Conservation (phyloP, 2,329 filamentous ascomycete genomes). For the Fusarium sp. region DNA sequence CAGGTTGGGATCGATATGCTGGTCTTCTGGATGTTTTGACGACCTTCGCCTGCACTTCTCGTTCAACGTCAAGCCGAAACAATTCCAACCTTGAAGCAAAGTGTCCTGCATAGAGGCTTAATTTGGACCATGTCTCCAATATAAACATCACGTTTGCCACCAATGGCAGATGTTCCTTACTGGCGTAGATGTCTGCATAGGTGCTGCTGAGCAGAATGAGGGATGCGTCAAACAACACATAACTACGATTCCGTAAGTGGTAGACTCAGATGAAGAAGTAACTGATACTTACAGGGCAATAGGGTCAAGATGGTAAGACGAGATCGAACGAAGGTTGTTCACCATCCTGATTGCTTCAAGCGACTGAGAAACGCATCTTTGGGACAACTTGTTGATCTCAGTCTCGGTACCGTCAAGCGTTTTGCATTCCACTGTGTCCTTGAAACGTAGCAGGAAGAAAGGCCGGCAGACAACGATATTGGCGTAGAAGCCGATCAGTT, state of each 20-base stretch:
- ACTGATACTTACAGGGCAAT: constrained; percentile 66
- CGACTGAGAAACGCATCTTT: constrained; percentile 51
- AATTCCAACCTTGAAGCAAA: constrained; percentile 64
- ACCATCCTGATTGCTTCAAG: constrained; percentile 62
- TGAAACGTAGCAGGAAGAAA: constrained; percentile 72
- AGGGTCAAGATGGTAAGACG: constrained; percentile 66
- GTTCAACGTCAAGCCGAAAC: constrained; percentile 54
- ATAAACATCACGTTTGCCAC: constrained; percentile 62
- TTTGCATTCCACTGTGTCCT: constrained; percentile 50
- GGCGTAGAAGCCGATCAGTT: constrained; percentile 72
- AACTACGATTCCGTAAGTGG: constrained; percentile 54
- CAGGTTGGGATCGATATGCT: neutral
- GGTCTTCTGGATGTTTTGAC: neutral
- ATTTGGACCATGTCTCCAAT: constrained; percentile 62
- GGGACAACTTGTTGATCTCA: constrained; percentile 61
- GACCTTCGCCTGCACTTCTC: neutral
- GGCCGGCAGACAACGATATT: constrained; percentile 74
- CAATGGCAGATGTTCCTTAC: constrained; percentile 56
- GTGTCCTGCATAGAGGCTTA: constrained; percentile 63
- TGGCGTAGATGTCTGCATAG: constrained; percentile 64
- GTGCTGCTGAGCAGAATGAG: constrained; percentile 70
- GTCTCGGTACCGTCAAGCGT: constrained; percentile 16
- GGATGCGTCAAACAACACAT: constrained; percentile 68
- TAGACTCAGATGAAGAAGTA: neutral
- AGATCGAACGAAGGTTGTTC: constrained; percentile 58